Percentiles rank a stretch among this genome's conserved stretches.
These are phyloP conservation scores for Fagus crenata DNA, from an alignment of 306 rosid species.

Conservation along the genomic window DNA sequence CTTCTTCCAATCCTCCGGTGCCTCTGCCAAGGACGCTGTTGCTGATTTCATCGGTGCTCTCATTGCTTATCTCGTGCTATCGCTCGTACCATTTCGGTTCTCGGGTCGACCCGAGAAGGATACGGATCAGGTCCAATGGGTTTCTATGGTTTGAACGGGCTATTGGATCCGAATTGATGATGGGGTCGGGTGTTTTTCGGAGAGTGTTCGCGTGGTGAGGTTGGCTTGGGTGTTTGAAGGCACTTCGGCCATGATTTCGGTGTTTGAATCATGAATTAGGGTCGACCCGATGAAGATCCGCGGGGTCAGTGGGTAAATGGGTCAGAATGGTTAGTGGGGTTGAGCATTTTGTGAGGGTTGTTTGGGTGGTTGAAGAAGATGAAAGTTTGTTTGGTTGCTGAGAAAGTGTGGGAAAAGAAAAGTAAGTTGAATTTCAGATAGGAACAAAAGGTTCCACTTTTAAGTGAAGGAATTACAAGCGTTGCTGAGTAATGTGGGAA, in stretches of 20 bases:
- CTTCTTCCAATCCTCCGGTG: constrained; percentile 67
- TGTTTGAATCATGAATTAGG: no score
- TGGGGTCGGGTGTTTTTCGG: not conserved
- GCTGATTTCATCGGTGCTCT: constrained; percentile 65
- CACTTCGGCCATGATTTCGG: no score
- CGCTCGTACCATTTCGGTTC: constrained; percentile 13
- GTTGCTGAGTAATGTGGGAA: not conserved
- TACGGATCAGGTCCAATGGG: constrained; percentile 28
- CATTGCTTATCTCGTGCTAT: constrained; percentile 47
- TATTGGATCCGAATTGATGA: not conserved
- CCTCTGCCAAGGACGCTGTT: constrained; percentile 63
- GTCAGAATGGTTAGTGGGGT: not conserved
- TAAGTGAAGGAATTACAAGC: not conserved
- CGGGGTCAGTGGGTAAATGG: not conserved
- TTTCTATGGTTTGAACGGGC: constrained; percentile 50
- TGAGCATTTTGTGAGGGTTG: not conserved
- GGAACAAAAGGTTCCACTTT: not conserved
- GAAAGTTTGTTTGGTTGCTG: constrained; percentile 6
- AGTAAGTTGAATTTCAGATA: not conserved
- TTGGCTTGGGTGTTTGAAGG: no score
- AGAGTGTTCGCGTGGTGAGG: no score
- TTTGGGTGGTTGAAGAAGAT: constrained; percentile 1
- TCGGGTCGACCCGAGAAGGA: constrained; percentile 21
- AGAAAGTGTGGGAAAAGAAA: constrained; percentile 6
- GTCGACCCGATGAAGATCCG: not conserved